phyloP scores from a whole-genome alignment of 2,329 filamentous ascomycete species.

The Paecilomyces niveus region DNA sequence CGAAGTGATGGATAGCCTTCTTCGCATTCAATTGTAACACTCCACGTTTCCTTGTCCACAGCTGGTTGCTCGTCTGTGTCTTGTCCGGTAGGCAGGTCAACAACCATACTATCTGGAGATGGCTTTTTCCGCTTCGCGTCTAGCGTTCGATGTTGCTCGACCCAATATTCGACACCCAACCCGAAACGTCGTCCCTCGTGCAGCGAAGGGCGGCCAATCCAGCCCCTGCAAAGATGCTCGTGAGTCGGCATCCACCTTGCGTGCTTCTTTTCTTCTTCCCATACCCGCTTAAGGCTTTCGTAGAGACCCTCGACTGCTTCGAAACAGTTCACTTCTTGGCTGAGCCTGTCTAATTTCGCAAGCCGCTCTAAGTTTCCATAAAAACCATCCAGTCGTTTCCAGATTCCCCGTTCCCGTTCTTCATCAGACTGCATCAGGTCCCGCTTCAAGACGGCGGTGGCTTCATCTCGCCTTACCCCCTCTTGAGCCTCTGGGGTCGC shows the following conservation, averaged over 20 bases:
- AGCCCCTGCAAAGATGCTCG: slow-evolving; percentile 35
- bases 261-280: slow-evolving; percentile 33
- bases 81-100: slow-evolving; percentile 19
- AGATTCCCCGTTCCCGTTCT: slow-evolving; percentile 23
- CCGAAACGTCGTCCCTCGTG: slow-evolving; percentile 34
- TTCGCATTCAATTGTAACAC: slow-evolving; percentile 37
- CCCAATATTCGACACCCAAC: slow-evolving; percentile 37
- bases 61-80: slow-evolving; percentile 10
- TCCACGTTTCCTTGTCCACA: slow-evolving; percentile 23
- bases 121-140: slow-evolving; percentile 19
- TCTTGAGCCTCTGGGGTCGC: slow-evolving; percentile 34
- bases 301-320: slow-evolving; percentile 39
- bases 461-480: slow-evolving; percentile 34
- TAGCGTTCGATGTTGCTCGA: slow-evolving; percentile 26
- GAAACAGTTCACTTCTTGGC: slow-evolving; percentile 40
- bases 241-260: slow-evolving; percentile 22
- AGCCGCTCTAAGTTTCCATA: slow-evolving; percentile 38
- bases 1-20: slow-evolving; percentile 38
- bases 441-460: slow-evolving; percentile 35
- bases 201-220: slow-evolving; percentile 35
- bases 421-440: slow-evolving; percentile 28
- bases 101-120: slow-evolving; percentile 24
- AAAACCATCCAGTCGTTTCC: slow-evolving; percentile 33
- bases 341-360: slow-evolving; percentile 37
- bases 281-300: slow-evolving; percentile 35